Evolutionary conservation across 2,329 filamentous ascomycete genomes (phyloP).

Genomic region (Karstenula rhodostoma): DNA sequence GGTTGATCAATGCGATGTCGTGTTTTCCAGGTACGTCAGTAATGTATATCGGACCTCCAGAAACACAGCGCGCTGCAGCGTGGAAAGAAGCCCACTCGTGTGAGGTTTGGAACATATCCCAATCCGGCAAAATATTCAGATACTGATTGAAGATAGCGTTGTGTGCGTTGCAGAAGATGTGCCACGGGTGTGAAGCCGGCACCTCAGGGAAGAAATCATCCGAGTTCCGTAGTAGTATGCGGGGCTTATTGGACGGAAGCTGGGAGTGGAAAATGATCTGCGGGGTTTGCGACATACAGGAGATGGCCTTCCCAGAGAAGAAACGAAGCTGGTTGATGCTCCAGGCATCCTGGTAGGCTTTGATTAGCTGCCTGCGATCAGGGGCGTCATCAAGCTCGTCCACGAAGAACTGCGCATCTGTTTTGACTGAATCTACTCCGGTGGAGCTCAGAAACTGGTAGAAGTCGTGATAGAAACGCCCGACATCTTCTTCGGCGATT

Average conservation of each 20-base stretch:
- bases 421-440: conserved; percentile 89
- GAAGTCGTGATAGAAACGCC: conserved; percentile 86
- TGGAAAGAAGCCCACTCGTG: conserved; percentile 82
- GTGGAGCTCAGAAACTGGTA: conserved; percentile 78
- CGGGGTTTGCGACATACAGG: conserved; percentile 93
- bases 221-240: conserved; percentile 82
- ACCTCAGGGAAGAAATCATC: conserved; percentile 92
- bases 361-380: conserved; percentile 75
- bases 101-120: conserved; percentile 77
- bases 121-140: conserved; percentile 86
- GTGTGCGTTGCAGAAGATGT: conserved; percentile 93
- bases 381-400: conserved; percentile 76
- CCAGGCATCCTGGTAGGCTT: conserved; percentile 87
- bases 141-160: conserved; percentile 84
- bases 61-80: conserved; percentile 87
- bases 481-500: conserved; percentile 76
- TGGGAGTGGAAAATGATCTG: conserved; percentile 87
- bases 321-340: conserved; percentile 77
- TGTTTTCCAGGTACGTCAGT: conserved; percentile 89
- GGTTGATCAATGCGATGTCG: conserved; percentile 74
- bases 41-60: conserved; percentile 92
- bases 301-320: conserved; percentile 80
- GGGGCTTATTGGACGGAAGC: conserved; percentile 76
- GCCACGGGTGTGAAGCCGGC: conserved; percentile 86
- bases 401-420: conserved; percentile 89